Base-by-base conservation (phyloP, 768 basidiomycete species). In the Clitopilus passeckerianus region DNA sequence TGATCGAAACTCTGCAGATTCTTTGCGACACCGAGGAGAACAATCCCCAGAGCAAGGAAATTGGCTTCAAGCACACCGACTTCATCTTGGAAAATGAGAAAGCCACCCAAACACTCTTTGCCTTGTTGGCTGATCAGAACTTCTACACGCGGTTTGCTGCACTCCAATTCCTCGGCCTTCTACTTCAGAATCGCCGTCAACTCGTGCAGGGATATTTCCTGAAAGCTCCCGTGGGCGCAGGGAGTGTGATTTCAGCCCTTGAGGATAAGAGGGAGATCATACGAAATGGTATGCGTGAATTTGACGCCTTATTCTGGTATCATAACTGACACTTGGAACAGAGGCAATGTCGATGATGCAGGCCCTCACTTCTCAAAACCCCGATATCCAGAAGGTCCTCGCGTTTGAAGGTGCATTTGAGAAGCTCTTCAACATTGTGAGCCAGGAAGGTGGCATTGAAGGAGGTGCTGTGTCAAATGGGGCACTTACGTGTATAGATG, bases 331-430 rank as follows among this genome's bases (percentile, higher is more conserved):
- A 5, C 5, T 41, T 53, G 41, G 62, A 63, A 65, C 74, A 92
- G 93, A 98, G 81, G 89, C 86, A 22, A 85, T 97, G 37, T 78
- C 86, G 15, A 85, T 95, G 74, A 80, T 95, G 34, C 91, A 95
- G 61, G 77, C 86, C 5, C 78, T 99, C 14, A 85, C 90, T 35
- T 85, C 86, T 0, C 90, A 95, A 65, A 98, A 91, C 65, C 84
- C 91, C 33, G 93, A 98, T 70, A 91, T 99, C 34, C 96, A 98
- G 68, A 98, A 98, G 73, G 86, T 98, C 30, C 85, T 98, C 50
- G 94, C 95, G 0, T 99, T 99, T 66, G 94, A 95, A 65, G 95
- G 97, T 18, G 92, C 91, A 1, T 98, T 99, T 67, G 97, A 99
- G 76, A 93, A 90, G 69, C 81, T 99, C 30, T 94, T 98, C 75